Conservation (phyloP, 164 flowering plant species). For the Pachysandra terminalis region DNA sequence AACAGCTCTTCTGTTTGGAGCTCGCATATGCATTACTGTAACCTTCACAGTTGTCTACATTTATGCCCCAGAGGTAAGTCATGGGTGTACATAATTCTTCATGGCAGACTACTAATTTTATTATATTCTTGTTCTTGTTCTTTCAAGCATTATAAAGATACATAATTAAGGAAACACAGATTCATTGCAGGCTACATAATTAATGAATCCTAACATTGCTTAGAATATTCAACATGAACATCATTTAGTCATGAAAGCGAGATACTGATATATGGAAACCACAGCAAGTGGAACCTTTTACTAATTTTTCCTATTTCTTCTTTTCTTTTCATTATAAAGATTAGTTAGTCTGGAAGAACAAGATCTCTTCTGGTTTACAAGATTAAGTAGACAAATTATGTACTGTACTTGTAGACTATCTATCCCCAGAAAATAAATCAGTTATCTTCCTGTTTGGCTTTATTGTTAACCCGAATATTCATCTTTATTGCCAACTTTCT, state of each 20-base stretch:
- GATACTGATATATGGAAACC: neutral
- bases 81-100: neutral
- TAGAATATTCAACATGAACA: neutral
- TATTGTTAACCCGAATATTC: too few species aligned
- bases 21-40: constrained; percentile 69
- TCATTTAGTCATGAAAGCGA: neutral
- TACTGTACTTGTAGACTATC: neutral
- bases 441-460: neutral
- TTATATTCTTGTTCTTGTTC: neutral
- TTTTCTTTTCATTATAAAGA: neutral
- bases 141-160: neutral
- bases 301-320: too few species aligned
- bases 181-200: too few species aligned
- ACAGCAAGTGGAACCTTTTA: too few species aligned
- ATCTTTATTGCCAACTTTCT: neutral
- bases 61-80: constrained; percentile 85
- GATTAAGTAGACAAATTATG: neutral
- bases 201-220: too few species aligned
- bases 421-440: neutral
- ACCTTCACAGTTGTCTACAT: constrained; percentile 59
- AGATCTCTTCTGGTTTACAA: neutral
- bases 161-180: neutral
- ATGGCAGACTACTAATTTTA: neutral
- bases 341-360: neutral
- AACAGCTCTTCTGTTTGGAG: constrained; percentile 71